Evolutionary conservation across 306 rosid genomes (phyloP).

Genomic region (Senna tora): DNA sequence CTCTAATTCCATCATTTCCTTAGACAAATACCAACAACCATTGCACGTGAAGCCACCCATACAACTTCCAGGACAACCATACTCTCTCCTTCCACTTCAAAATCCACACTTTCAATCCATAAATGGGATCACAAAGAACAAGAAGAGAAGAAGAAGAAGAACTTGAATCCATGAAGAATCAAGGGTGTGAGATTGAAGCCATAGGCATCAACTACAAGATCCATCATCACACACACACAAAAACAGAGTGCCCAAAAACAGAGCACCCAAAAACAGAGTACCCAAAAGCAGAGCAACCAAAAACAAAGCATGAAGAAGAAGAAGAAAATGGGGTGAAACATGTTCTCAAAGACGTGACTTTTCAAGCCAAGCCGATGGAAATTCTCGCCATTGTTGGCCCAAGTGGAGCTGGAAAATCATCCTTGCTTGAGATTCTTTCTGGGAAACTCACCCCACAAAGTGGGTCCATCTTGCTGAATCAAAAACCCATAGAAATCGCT

Average conservation of each 20-base stretch:
- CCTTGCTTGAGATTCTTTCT: conserved; percentile 76
- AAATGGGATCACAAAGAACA: conserved; percentile 34
- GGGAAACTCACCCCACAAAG: conserved; percentile 60
- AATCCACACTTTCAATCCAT: too few relatives aligned
- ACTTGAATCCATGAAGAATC: conserved; percentile 62
- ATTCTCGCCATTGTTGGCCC: conserved; percentile 88
- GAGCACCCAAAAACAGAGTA: too few relatives aligned
- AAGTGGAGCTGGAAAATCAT: conserved; percentile 92
- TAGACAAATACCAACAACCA: conserved; percentile 20
- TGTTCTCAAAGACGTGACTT: conserved; percentile 65
- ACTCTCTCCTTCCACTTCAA: too few relatives aligned
- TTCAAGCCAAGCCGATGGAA: conserved; percentile 68
- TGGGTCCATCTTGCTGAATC: conserved; percentile 68
- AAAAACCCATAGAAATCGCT: conserved; percentile 52
- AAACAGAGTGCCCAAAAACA: too few relatives aligned
- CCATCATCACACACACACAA: too few relatives aligned
- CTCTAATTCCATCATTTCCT: conserved; percentile 8
- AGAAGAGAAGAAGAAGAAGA: conserved; percentile 29
- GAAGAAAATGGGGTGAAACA: conserved; percentile 54
- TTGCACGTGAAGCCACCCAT: conserved; percentile 51
- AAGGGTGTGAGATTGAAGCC: conserved; percentile 80
- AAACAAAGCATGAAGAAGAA: conserved; percentile 36
- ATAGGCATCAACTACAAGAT: conserved; percentile 65
- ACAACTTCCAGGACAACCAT: conserved; percentile 31
- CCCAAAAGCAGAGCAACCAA: too few relatives aligned